Conservation (phyloP, 2,329 filamentous ascomycete species). For the Fusarium albidum region DNA sequence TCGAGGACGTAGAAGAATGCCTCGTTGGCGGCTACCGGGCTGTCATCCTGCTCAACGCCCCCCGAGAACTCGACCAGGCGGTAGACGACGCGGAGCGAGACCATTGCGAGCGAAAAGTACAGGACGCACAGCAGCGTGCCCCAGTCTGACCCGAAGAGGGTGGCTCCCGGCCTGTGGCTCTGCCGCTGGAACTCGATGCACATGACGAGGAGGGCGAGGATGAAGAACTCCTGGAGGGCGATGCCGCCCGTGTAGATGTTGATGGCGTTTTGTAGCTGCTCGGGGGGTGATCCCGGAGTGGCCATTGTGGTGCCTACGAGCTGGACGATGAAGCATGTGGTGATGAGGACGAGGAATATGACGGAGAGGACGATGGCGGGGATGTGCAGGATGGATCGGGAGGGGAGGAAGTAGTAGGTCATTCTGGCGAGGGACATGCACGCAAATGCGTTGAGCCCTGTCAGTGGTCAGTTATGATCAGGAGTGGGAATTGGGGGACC, state of each 20-base stretch:
- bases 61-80: constrained; percentile 60
- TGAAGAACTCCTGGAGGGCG: constrained; percentile 59
- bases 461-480: not conserved
- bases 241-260: constrained; percentile 63
- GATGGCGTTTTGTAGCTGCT: constrained; percentile 44
- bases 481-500: not conserved
- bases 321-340: constrained; percentile 47
- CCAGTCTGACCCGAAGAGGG: constrained; percentile 13
- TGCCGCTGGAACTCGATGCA: constrained; percentile 31
- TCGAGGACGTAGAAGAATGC: constrained; percentile 58
- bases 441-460: constrained; percentile 56
- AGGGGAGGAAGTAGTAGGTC: constrained; percentile 53
- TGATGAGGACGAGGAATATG: constrained; percentile 52
- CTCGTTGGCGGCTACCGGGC: constrained; percentile 46
- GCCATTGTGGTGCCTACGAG: constrained; percentile 45
- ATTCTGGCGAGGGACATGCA: constrained; percentile 57
- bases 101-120: constrained; percentile 48
- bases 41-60: constrained; percentile 43
- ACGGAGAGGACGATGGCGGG: constrained; percentile 47
- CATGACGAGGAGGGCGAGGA: constrained; percentile 55
- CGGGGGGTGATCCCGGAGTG: constrained; percentile 34
- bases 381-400: constrained; percentile 47
- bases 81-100: constrained; percentile 60
- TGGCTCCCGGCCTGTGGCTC: constrained; percentile 3
- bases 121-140: constrained; percentile 39